A percentile compares a stretch with the other conserved stretches of the same genome.
phyloP scores from a whole-genome alignment of 345 rosid species.

The Hypericum perforatum region DNA sequence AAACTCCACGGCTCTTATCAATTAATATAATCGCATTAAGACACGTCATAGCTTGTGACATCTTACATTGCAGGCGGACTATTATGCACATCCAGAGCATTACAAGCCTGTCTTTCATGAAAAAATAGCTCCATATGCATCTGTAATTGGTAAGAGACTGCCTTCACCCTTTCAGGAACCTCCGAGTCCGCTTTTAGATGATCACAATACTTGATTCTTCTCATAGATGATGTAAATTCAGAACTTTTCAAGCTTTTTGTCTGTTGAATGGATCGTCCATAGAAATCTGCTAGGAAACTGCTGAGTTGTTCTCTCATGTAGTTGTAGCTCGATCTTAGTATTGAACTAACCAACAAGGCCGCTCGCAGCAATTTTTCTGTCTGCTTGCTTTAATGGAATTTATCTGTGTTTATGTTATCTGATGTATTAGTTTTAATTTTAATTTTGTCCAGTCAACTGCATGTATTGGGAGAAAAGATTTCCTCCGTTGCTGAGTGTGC shows the following conservation, averaged over 20 bases:
- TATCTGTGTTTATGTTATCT: background rate
- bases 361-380: background rate
- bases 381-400: background rate
- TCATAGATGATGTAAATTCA: no score
- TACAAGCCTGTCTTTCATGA: constrained; percentile 69
- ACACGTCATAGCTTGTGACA: constrained; percentile 3
- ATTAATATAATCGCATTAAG: background rate
- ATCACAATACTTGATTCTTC: no score
- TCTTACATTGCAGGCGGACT: constrained; percentile 53
- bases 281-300: no score
- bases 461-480: constrained; percentile 95
- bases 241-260: no score
- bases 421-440: constrained; percentile 5
- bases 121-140: constrained; percentile 66
- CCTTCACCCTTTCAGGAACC: constrained; percentile 5
- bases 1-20: background rate
- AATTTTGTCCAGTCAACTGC: constrained; percentile 59
- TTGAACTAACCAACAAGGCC: background rate
- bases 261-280: no score
- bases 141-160: constrained; percentile 57
- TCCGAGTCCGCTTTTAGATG: no score
- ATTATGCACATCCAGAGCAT: constrained; percentile 89
- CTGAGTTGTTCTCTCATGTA: no score
- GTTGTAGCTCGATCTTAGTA: no score
- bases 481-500: constrained; percentile 58